These are phyloP conservation scores for Daldinia eschscholtzii DNA, from an alignment of 2,329 filamentous ascomycete species.

Conservation along the genomic window DNA sequence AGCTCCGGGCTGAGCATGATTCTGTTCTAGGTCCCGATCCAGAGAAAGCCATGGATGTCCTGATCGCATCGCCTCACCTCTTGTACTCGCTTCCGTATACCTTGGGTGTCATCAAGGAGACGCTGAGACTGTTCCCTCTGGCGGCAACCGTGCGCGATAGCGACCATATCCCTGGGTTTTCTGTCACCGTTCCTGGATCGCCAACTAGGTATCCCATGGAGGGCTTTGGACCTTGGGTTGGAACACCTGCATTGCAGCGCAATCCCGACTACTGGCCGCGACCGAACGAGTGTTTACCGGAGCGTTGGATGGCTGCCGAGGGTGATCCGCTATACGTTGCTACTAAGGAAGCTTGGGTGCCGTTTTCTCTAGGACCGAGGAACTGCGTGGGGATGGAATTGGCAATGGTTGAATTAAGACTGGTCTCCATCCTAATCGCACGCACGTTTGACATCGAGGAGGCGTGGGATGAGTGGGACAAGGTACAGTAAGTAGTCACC, in stretches of 20 bases:
- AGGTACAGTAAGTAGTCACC: constrained; percentile 43
- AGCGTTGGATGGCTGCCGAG: constrained; percentile 51
- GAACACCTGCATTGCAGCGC: constrained; percentile 42
- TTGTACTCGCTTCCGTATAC: constrained; percentile 55
- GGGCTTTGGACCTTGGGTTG: constrained; percentile 49
- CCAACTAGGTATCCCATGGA: constrained; percentile 46
- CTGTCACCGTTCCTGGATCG: constrained; percentile 45
- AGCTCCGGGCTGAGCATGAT: constrained; percentile 55
- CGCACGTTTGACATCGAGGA: constrained; percentile 64
- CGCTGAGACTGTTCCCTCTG: constrained; percentile 52
- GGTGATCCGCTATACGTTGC: constrained; percentile 48
- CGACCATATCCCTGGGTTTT: constrained; percentile 38
- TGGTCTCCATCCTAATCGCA: constrained; percentile 62
- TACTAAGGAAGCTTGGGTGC: constrained; percentile 60
- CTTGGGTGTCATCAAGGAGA: constrained; percentile 55
- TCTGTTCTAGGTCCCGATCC: constrained; percentile 51
- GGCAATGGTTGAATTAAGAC: constrained; percentile 65
- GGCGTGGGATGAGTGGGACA: constrained; percentile 57
- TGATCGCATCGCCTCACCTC: constrained; percentile 47
- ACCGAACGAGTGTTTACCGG: constrained; percentile 54
- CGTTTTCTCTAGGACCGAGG: constrained; percentile 66
- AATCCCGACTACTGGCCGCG: constrained; percentile 51
- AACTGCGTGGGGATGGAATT: constrained; percentile 70
- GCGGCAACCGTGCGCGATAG: constrained; percentile 48
- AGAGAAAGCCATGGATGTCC: constrained; percentile 37